A percentile compares a stretch with the other conserved stretches of the same genome.
Evolutionary conservation across 805 yeast species (phyloP).

Genomic region (Peterozyma xylosa): DNA sequence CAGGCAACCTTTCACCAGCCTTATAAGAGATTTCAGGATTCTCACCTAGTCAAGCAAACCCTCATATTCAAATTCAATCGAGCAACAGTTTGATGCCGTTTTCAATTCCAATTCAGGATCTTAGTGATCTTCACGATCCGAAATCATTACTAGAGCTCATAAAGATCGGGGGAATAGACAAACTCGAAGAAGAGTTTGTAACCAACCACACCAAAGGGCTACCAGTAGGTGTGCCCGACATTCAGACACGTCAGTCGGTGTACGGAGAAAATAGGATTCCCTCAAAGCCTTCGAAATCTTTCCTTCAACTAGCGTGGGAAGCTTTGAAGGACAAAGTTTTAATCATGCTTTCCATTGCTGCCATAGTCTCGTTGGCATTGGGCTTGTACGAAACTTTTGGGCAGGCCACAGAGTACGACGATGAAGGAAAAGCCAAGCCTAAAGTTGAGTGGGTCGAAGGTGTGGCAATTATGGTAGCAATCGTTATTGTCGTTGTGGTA

Average conservation of each 20-base stretch:
- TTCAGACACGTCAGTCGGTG: conserved; percentile 27
- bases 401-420: conserved; percentile 68
- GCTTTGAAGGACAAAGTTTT: conserved; percentile 90
- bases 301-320: conserved; percentile 62
- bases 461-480: conserved; percentile 91
- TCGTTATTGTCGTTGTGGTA: conserved; percentile 81
- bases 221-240: conserved; percentile 23
- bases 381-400: conserved; percentile 93
- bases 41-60: too few species aligned
- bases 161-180: conserved; percentile 37
- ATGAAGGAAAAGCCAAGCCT: conserved; percentile 69
- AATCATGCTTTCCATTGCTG: conserved; percentile 77
- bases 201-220: conserved; percentile 36
- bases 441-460: conserved; percentile 98
- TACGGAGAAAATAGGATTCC: conserved; percentile 76
- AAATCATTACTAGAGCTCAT: conserved; percentile 40
- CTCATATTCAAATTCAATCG: neutral
- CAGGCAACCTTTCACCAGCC: too few species aligned
- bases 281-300: conserved; percentile 58
- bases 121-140: conserved; percentile 53
- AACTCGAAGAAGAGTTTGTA: conserved; percentile 22
- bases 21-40: too few species aligned
- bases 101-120: conserved; percentile 22
- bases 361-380: conserved; percentile 78
- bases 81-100: conserved; percentile 7